These are phyloP conservation scores for Cryomyces minteri DNA, from an alignment of 495 filamentous ascomycete species.

Conservation along the genomic window DNA sequence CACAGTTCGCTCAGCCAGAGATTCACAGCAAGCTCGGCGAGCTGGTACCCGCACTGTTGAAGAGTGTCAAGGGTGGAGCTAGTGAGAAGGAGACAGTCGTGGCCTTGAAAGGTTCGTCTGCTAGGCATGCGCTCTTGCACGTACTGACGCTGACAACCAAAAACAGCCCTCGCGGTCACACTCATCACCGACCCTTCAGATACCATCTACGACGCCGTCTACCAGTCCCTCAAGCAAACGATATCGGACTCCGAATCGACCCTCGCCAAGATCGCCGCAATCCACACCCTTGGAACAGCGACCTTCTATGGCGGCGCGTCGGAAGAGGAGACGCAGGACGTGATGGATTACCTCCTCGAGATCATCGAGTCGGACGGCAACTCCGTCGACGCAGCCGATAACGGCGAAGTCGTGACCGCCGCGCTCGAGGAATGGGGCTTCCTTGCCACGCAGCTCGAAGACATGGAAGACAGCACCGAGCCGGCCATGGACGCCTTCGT, in stretches of 20 bases:
- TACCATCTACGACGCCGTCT: constrained; percentile 45
- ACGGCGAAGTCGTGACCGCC: constrained; percentile 56
- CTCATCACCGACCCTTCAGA: constrained; percentile 56
- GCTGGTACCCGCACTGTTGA: constrained; percentile 51
- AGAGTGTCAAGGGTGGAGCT: constrained; percentile 50
- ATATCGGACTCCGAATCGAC: constrained; percentile 52
- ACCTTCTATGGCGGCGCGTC: constrained; percentile 68
- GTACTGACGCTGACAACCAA: background rate
- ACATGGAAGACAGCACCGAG: constrained; percentile 56
- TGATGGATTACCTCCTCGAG: constrained; percentile 71
- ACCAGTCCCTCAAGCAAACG: constrained; percentile 42
- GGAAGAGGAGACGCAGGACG: constrained; percentile 46
- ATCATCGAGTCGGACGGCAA: constrained; percentile 74
- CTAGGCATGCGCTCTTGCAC: background rate
- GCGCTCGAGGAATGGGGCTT: constrained; percentile 82
- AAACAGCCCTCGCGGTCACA: constrained; percentile 49
- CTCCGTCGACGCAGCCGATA: constrained; percentile 54
- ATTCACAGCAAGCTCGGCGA: constrained; percentile 41
- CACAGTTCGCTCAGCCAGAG: constrained; percentile 52
- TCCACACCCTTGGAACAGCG: constrained; percentile 54
- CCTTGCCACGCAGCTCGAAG: constrained; percentile 64
- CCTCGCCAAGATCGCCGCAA: constrained; percentile 49
- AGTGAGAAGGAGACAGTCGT: constrained; percentile 56
- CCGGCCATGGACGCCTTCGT: constrained; percentile 69
- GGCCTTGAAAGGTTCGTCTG: constrained; percentile 35